A percentile compares a stretch with the other conserved stretches of the same genome.
Evolutionary conservation across 2,329 filamentous ascomycete species (phyloP).

Genomic region (Fusarium zealandicum): DNA sequence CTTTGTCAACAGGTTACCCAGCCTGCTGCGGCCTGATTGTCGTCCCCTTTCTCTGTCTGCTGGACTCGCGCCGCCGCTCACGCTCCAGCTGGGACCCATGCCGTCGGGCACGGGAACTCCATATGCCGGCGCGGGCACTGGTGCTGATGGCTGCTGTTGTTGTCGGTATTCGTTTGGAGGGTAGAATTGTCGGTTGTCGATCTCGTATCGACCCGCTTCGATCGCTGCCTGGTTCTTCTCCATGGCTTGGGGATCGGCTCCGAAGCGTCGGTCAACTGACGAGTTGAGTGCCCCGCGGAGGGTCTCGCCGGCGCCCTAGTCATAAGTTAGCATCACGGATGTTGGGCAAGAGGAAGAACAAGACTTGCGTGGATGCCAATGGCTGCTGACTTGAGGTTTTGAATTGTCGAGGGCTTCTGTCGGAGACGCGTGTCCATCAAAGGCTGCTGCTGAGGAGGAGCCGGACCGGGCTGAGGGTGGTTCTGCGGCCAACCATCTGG

Average conservation of each 20-base stretch:
- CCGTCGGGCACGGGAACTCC: conserved; percentile 5
- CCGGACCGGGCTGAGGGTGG: background rate
- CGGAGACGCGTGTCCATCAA: background rate
- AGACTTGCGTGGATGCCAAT: conserved; percentile 34
- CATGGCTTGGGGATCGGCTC: conserved; percentile 12
- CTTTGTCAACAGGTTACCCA: conserved; percentile 28
- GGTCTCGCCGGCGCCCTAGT: conserved; percentile 37
- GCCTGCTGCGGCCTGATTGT: conserved; percentile 15
- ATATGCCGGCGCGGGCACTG: conserved; percentile 10
- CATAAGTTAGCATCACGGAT: background rate
- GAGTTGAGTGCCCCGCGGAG: conserved; percentile 39
- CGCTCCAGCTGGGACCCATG: background rate
- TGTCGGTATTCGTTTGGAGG: conserved; percentile 26
- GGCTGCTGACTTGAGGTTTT: conserved; percentile 35
- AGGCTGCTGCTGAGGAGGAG: background rate
- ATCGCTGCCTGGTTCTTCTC: conserved; percentile 37
- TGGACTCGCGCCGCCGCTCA: background rate
- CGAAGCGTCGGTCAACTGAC: conserved; percentile 32
- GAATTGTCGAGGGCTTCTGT: conserved; percentile 26
- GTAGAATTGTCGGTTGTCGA: conserved; percentile 35
- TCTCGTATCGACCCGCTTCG: conserved; percentile 36
- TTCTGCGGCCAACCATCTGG: background rate
- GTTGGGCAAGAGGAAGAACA: too few species aligned
- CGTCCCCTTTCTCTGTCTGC: conserved; percentile 12
- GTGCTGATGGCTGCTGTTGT: conserved; percentile 1